These are phyloP conservation scores for Dothistroma pini DNA, from an alignment of 2,329 filamentous ascomycete species.

Conservation along the genomic window DNA sequence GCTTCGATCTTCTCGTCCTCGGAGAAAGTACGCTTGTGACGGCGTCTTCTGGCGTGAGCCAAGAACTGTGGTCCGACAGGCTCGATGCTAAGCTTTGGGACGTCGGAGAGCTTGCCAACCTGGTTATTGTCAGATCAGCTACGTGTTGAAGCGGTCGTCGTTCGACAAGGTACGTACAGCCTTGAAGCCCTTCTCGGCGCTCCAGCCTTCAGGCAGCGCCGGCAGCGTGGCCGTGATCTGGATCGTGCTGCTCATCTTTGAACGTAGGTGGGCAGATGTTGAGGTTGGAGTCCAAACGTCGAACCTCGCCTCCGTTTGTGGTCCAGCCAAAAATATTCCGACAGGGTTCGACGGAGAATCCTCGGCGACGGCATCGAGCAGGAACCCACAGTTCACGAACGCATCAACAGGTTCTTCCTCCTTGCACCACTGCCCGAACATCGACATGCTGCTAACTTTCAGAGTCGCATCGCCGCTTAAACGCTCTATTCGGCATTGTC, in stretches of 20 bases:
- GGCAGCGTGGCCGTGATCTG: constrained; percentile 66
- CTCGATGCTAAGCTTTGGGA: constrained; percentile 84
- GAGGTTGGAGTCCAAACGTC: background rate
- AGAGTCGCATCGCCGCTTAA: no score
- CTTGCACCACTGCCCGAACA: background rate
- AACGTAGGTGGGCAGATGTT: background rate
- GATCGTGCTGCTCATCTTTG: constrained; percentile 36
- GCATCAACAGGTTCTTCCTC: background rate
- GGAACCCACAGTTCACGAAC: background rate
- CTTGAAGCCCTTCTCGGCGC: constrained; percentile 89
- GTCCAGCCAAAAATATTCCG: background rate
- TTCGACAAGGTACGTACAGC: constrained; percentile 35
- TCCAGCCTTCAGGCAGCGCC: constrained; percentile 74
- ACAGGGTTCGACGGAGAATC: background rate
- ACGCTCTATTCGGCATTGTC: no score
- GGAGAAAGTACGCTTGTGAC: constrained; percentile 88
- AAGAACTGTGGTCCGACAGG: constrained; percentile 92
- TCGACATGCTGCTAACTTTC: background rate
- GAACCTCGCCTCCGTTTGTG: no score
- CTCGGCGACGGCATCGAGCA: background rate
- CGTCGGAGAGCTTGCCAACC: constrained; percentile 68
- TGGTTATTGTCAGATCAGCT: background rate
- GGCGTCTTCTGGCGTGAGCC: constrained; percentile 82
- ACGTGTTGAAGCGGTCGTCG: background rate
- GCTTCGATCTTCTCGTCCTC: constrained; percentile 92